Conservation (phyloP, 1,139 yeast genomes). For the Sugiyamaella xylanicola region DNA sequence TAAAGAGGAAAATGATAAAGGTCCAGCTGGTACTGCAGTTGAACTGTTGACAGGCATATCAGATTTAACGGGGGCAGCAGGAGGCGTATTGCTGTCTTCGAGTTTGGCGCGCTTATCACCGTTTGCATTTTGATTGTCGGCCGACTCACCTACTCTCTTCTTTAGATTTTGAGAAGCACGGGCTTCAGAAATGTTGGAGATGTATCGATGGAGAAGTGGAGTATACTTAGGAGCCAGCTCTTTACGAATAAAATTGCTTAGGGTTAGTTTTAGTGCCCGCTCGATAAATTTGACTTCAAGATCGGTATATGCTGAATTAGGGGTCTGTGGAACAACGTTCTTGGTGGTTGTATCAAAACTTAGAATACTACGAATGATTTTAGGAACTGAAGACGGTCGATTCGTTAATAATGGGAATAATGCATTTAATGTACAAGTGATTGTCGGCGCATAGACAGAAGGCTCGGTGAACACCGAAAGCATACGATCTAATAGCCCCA, state of each 20-base stretch:
- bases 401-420: conserved; percentile 40
- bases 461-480: conserved; percentile 59
- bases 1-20: conserved; percentile 40
- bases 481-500: conserved; percentile 65
- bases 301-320: conserved; percentile 27
- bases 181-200: conserved; percentile 38
- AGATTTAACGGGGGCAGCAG: background rate
- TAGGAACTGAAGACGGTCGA: conserved; percentile 40
- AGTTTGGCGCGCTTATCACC: conserved; percentile 31
- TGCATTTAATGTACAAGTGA: conserved; percentile 42
- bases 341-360: conserved; percentile 40
- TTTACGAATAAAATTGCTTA: conserved; percentile 39
- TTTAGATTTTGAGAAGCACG: conserved; percentile 37
- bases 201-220: conserved; percentile 38
- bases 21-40: conserved; percentile 35
- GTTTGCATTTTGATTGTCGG: conserved; percentile 22
- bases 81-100: conserved; percentile 20
- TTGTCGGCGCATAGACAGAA: conserved; percentile 38
- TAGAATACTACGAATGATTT: conserved; percentile 41
- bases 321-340: conserved; percentile 23
- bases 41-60: conserved; percentile 33
- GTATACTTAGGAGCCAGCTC: conserved; percentile 34
- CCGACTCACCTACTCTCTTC: conserved; percentile 29
- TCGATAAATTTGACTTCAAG: conserved; percentile 43
- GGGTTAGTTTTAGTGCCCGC: conserved; percentile 42